Base-by-base conservation (phyloP, 345 rosid species). In the Balakata baccata region DNA sequence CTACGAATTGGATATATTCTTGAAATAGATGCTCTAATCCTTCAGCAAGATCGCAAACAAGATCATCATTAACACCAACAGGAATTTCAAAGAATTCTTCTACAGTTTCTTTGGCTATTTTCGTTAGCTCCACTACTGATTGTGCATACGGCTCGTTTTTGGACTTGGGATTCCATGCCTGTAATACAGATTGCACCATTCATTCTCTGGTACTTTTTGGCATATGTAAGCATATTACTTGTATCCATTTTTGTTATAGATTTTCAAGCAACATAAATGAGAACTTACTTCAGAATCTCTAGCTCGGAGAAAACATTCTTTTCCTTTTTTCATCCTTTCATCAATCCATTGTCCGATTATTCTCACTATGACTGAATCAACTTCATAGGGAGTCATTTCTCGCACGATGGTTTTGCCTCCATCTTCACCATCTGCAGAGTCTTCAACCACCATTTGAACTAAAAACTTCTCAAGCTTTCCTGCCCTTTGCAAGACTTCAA, bases 131-230 rank as follows among this genome's bases (percentile, higher is more conserved):
- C 70, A 83, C 90, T 3, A 85, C 90, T 0, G 99, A 88, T 38
- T 86, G 92, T 6, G 96, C 89, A 49, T 92, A 89, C 0, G 99
- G 98, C 78, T 95, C 98, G 6, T 88, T 86, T 84, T 92, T 95
- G 50, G 99, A 91, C 78, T 88, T 92, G 0, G 99, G 99, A 66
- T 89, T 95, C 99, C 98, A 95, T 3, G 97, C 92, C 99, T 95
- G 77, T 64, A 78, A 64, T 13, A 75, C 50, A 58, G 13, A 78
- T 71, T 77, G 49, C 43, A 52, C 3, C 60, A 53, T 54, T 70
- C 61, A 70, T 7, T 56, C 25, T 39, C 51, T 39, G 29, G 9
- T 17, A 47, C 25, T 51, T 56, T 29, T 62, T n/a, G 16, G 37
- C 50, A 62, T 43, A 56, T 9, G 29, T 12, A 60, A 67, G 22